phyloP scores from a whole-genome alignment of 768 basidiomycete genomes.

The Rhizopogon salebrosus region DNA sequence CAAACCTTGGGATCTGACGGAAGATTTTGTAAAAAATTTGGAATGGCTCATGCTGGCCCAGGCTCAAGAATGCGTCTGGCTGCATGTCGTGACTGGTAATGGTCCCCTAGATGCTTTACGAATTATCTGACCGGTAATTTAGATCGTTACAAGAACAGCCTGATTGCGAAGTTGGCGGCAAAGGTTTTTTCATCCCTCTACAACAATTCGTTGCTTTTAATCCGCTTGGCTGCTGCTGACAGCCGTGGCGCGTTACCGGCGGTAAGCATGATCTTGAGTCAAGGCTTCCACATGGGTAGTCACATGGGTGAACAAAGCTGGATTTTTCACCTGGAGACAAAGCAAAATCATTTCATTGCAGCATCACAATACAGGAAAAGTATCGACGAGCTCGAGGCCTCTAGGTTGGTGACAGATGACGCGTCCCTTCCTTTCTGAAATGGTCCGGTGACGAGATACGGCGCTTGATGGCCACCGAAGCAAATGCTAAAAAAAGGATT shows the following conservation, averaged over 20 bases:
- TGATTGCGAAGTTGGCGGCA: conserved; percentile 79
- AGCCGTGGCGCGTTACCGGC: conserved; percentile 48
- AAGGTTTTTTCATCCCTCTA: conserved; percentile 74
- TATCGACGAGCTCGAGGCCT: conserved; percentile 79
- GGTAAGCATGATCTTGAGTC: conserved; percentile 36
- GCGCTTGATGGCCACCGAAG: conserved; percentile 64
- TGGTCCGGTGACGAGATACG: conserved; percentile 86
- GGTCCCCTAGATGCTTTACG: background rate
- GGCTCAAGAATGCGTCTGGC: conserved; percentile 97
- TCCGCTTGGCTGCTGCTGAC: conserved; percentile 39
- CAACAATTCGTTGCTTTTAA: conserved; percentile 36
- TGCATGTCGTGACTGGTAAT: conserved; percentile 78
- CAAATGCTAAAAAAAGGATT: conserved; percentile 66
- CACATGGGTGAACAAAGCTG: conserved; percentile 45
- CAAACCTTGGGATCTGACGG: conserved; percentile 62
- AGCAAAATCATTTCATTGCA: conserved; percentile 79
- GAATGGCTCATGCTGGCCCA: conserved; percentile 84
- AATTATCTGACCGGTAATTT: background rate
- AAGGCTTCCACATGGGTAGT: conserved; percentile 1
- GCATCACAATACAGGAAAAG: conserved; percentile 88
- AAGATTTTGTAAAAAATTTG: conserved; percentile 53
- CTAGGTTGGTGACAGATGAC: conserved; percentile 40
- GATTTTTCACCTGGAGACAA: conserved; percentile 77
- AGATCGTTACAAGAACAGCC: conserved; percentile 74
- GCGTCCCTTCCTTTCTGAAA: background rate